These are phyloP conservation scores for Talaromyces liani DNA, from an alignment of 495 filamentous ascomycete genomes.

Conservation along the genomic window DNA sequence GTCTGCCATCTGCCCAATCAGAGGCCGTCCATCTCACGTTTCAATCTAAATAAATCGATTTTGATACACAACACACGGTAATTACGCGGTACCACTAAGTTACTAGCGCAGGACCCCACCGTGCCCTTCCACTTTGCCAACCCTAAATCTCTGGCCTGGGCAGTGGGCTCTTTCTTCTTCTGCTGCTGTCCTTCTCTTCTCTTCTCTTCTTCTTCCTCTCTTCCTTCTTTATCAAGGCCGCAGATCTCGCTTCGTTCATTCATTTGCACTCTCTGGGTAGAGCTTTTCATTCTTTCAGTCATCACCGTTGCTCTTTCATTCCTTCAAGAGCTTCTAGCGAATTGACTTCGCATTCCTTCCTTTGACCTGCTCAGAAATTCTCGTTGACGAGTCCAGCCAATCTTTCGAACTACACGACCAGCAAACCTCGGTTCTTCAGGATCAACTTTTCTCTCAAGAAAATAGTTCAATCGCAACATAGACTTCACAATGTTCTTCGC, in stretches of 20 bases:
- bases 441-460: background rate
- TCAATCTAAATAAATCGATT: background rate
- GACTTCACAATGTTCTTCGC: constrained; percentile 31
- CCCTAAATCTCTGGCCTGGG: background rate
- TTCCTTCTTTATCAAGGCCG: constrained; percentile 9
- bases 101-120: background rate
- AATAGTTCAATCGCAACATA: background rate
- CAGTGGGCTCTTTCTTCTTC: background rate
- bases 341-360: constrained; percentile 38
- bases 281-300: constrained; percentile 22
- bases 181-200: background rate
- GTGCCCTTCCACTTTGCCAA: constrained; percentile 1
- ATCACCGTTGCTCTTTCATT: constrained; percentile 30
- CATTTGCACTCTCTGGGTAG: constrained; percentile 22
- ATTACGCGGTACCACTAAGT: background rate
- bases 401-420: background rate
- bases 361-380: constrained; percentile 13
- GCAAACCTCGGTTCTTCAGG: background rate
- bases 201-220: constrained; percentile 17
- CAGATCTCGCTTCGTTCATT: constrained; percentile 11
- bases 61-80: background rate
- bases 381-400: constrained; percentile 7
- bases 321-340: constrained; percentile 23
- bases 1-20: background rate
- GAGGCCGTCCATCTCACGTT: background rate